Conservation (phyloP, 2,329 filamentous ascomycete genomes). For the Periconia macrospinosa region DNA sequence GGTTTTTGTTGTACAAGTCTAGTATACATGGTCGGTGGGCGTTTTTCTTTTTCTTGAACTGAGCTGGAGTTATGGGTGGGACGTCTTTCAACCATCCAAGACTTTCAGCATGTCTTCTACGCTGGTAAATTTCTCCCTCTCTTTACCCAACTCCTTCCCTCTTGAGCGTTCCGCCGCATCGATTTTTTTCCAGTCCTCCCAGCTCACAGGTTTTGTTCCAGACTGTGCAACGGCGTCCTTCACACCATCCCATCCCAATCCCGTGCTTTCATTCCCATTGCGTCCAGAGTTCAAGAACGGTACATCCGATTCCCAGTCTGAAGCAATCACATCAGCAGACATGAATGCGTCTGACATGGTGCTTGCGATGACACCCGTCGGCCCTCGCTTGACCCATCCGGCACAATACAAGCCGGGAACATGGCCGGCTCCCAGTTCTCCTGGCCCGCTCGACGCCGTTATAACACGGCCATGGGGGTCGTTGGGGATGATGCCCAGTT, state of each 20-base stretch:
- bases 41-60: too few species aligned
- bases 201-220: slow-evolving; percentile 68
- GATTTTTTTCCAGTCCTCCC: slow-evolving; percentile 85
- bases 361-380: slow-evolving; percentile 91
- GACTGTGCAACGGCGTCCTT: slow-evolving; percentile 59
- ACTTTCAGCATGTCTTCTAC: slow-evolving; percentile 61
- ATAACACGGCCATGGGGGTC: slow-evolving; percentile 77
- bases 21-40: too few species aligned
- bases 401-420: slow-evolving; percentile 84
- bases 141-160: slow-evolving; percentile 71
- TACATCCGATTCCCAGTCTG: slow-evolving; percentile 66
- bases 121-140: slow-evolving; percentile 68
- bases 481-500: slow-evolving; percentile 77
- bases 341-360: slow-evolving; percentile 95
- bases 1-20: too few species aligned
- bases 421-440: slow-evolving; percentile 50
- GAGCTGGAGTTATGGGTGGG: too few species aligned
- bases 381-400: slow-evolving; percentile 94
- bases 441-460: slow-evolving; percentile 38
- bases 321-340: slow-evolving; percentile 78
- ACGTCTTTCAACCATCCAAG: slow-evolving; percentile 26
- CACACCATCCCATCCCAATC: slow-evolving; percentile 77
- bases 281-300: slow-evolving; percentile 52
- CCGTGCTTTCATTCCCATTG: slow-evolving; percentile 40
- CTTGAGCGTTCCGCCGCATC: slow-evolving; percentile 73